Evolutionary conservation across 805 yeast genomes (phyloP).

Genomic region (Schizosaccharomyces japonicus): DNA sequence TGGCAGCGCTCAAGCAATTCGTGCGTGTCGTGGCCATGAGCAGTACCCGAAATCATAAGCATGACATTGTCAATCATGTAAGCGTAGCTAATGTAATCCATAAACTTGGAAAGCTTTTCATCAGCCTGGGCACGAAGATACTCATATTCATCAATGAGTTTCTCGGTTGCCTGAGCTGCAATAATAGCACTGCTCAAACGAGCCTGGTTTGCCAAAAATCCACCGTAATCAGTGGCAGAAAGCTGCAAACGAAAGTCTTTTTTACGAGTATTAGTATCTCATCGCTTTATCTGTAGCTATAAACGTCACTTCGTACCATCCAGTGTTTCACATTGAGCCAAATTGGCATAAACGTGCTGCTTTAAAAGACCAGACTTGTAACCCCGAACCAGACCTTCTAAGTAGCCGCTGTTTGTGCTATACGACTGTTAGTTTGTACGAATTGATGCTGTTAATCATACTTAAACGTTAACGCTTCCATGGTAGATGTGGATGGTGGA

Average conservation of each 20-base stretch:
- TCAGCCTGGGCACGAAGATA: conserved; percentile 67
- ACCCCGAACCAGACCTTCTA: conserved; percentile 90
- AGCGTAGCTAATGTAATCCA: conserved; percentile 84
- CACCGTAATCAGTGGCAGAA: conserved; percentile 88
- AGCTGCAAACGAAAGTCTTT: conserved; percentile 80
- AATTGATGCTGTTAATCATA: neutral
- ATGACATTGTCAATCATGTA: conserved; percentile 97
- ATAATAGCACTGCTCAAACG: conserved; percentile 71
- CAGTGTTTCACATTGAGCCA: conserved; percentile 85
- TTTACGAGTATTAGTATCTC: neutral
- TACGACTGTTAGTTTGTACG: neutral
- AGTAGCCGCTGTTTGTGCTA: conserved; percentile 34
- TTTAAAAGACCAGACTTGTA: conserved; percentile 64
- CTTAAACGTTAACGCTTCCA: neutral
- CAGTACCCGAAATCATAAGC: conserved; percentile 85
- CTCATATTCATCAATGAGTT: conserved; percentile 60
- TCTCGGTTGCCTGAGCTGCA: conserved; percentile 52
- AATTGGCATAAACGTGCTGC: conserved; percentile 60
- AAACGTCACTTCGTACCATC: no score
- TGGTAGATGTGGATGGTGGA: neutral
- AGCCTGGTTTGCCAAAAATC: conserved; percentile 59
- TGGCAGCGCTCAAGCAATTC: conserved; percentile 81
- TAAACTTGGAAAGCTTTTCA: conserved; percentile 52
- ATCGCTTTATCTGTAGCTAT: conserved; percentile 10
- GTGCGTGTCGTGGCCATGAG: conserved; percentile 75